Evolutionary conservation across 2,329 filamentous ascomycete species (phyloP).

Genomic region (Knoxdaviesia capensis): DNA sequence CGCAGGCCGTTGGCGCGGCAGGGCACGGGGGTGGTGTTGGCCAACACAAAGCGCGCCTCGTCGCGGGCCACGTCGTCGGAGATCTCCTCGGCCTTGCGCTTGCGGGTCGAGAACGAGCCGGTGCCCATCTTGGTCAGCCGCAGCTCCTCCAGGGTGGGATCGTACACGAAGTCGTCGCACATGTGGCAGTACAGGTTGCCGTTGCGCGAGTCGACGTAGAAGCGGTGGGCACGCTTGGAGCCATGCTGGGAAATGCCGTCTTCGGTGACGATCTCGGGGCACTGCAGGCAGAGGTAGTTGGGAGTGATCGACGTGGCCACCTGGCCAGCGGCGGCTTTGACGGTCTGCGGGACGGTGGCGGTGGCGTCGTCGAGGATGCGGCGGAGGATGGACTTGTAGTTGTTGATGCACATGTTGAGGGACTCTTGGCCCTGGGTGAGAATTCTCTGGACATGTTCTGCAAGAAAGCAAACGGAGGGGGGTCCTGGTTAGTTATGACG

Average conservation of each 20-base stretch:
- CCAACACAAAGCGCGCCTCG: constrained; percentile 55
- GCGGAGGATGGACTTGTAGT: constrained; percentile 53
- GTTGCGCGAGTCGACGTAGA: constrained; percentile 60
- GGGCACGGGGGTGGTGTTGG: constrained; percentile 59
- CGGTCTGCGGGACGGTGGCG: constrained; percentile 40
- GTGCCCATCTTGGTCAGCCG: constrained; percentile 50
- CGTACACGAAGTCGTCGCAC: constrained; percentile 68
- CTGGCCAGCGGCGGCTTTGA: constrained; percentile 33
- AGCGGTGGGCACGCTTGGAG: constrained; percentile 47
- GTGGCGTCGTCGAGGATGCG: constrained; percentile 49
- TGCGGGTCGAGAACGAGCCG: constrained; percentile 47
- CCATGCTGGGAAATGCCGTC: constrained; percentile 48
- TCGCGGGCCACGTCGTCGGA: constrained; percentile 45
- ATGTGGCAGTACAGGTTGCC: constrained; percentile 63
- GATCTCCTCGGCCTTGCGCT: constrained; percentile 57
- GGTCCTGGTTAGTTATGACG: too few species aligned
- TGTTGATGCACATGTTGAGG: constrained; percentile 46
- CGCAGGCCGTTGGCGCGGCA: constrained; percentile 77
- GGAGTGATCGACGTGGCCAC: constrained; percentile 41
- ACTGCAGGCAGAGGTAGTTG: constrained; percentile 56
- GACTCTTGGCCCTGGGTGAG: constrained; percentile 40
- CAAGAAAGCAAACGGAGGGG: neutral
- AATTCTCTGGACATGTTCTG: constrained; percentile 55
- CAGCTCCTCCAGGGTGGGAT: constrained; percentile 59
- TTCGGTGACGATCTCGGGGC: constrained; percentile 45